phyloP scores from a whole-genome alignment of 768 basidiomycete species.

The Leccinum longicurvipes region DNA sequence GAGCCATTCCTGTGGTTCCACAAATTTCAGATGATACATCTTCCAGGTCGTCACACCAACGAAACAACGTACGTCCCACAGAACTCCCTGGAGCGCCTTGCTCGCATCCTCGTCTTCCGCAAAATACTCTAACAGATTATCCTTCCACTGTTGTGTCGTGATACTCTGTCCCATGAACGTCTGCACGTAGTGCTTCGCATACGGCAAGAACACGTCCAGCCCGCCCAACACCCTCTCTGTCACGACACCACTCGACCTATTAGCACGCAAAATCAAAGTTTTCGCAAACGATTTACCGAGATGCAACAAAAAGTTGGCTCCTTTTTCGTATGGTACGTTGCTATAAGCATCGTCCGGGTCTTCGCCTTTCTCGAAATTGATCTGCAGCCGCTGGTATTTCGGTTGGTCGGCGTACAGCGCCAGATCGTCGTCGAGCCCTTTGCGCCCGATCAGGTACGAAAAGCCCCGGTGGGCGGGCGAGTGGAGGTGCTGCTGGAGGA shows the following conservation, averaged over 20 bases:
- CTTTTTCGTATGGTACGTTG: constrained; percentile 82
- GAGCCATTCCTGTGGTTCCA: constrained; percentile 61
- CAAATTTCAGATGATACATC: neutral
- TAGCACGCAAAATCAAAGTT: neutral
- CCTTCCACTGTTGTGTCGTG: constrained; percentile 80
- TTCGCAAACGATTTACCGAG: constrained; percentile 49
- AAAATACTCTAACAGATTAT: constrained; percentile 73
- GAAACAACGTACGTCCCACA: constrained; percentile 66
- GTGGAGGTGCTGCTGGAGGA: constrained; percentile 67
- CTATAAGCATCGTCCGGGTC: constrained; percentile 79
- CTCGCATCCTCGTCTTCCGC: constrained; percentile 48
- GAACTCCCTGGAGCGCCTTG: constrained; percentile 64
- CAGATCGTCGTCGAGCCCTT: constrained; percentile 67
- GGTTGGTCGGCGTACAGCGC: constrained; percentile 55
- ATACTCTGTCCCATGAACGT: constrained; percentile 83
- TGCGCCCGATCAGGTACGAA: constrained; percentile 72
- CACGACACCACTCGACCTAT: neutral
- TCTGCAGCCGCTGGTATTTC: constrained; percentile 73
- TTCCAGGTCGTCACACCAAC: neutral
- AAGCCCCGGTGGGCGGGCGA: constrained; percentile 78
- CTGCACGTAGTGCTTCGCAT: constrained; percentile 76
- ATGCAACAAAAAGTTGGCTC: constrained; percentile 81
- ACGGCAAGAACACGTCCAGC: constrained; percentile 73
- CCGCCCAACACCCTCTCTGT: constrained; percentile 16
- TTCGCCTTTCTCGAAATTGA: constrained; percentile 68